Percentiles rank a stretch among this genome's conserved stretches.
phyloP scores from a whole-genome alignment of 176 grass and related monocot species.

The Hordeum marinum region DNA sequence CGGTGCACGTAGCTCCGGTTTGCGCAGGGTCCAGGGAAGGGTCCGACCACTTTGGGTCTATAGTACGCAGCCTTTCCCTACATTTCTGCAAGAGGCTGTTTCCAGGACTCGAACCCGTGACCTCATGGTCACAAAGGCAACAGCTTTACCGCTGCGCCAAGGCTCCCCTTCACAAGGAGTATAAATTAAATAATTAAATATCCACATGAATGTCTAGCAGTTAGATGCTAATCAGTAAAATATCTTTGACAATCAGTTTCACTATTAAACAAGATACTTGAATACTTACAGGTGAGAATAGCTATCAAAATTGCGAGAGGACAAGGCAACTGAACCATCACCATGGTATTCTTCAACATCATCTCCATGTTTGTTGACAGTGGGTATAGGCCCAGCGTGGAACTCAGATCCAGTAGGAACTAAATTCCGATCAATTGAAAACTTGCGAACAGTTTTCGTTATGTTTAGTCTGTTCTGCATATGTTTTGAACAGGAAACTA shows the following conservation, averaged over 20 bases:
- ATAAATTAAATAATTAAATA: not conserved
- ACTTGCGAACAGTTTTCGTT: slow-evolving; percentile 95
- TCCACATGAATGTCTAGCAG: slow-evolving; percentile 2
- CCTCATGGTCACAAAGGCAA: too few species aligned
- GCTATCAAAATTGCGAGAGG: slow-evolving; percentile 73
- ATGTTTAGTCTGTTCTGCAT: slow-evolving; percentile 99
- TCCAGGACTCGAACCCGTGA: too few species aligned
- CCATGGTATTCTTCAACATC: slow-evolving; percentile 60
- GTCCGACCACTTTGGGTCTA: too few species aligned
- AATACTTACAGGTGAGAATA: slow-evolving; percentile 78
- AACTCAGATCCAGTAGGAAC: slow-evolving; percentile 90
- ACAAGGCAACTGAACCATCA: slow-evolving; percentile 72
- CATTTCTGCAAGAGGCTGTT: too few species aligned
- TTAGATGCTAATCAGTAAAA: not conserved
- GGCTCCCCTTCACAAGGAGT: not conserved
- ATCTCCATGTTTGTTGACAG: slow-evolving; percentile 82
- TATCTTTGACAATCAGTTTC: not conserved
- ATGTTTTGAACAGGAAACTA: slow-evolving; percentile 29
- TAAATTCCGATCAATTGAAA: slow-evolving; percentile 90
- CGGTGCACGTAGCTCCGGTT: too few species aligned
- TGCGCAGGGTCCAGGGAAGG: too few species aligned
- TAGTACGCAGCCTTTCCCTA: too few species aligned
- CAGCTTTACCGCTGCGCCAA: too few species aligned
- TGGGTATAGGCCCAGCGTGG: slow-evolving; percentile 84
- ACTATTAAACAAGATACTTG: slow-evolving; percentile 18